Percentiles rank a stretch among this genome's conserved stretches.
phyloP scores from a whole-genome alignment of 225 moss, liverwort and hornwort species.

The Takakia lepidozioides region DNA sequence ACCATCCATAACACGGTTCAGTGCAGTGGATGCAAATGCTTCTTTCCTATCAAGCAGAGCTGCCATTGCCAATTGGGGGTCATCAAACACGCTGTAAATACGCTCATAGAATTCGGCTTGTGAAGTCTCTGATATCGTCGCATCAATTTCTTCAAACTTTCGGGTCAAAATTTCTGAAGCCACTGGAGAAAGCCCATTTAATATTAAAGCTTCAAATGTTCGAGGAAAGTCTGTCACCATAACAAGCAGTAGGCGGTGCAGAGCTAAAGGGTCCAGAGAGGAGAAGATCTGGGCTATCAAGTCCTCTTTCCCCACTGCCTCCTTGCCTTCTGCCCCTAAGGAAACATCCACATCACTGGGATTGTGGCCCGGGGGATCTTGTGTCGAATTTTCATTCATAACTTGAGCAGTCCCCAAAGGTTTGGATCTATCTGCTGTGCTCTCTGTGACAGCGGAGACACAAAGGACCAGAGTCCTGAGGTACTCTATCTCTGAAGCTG shows the following conservation, averaged over 20 bases:
- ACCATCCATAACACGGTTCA: constrained; percentile 43
- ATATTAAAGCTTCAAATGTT: constrained; percentile 40
- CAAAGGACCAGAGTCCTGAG: constrained; percentile 28
- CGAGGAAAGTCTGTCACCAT: constrained; percentile 48
- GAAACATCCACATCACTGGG: no score
- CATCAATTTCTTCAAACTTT: constrained; percentile 57
- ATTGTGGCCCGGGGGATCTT: neutral
- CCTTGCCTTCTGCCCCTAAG: no score
- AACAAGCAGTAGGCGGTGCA: constrained; percentile 34
- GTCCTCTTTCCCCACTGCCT: constrained; percentile 9
- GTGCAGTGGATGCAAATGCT: constrained; percentile 34
- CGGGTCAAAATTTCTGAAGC: constrained; percentile 42
- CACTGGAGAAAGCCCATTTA: constrained; percentile 49
- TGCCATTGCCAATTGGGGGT: constrained; percentile 38
- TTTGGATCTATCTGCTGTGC: neutral
- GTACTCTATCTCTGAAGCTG: constrained; percentile 20
- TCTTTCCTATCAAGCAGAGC: constrained; percentile 50
- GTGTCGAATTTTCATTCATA: neutral
- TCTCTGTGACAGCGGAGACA: constrained; percentile 20
- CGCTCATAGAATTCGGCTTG: constrained; percentile 42
- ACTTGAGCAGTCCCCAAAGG: no score
- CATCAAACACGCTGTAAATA: constrained; percentile 45
- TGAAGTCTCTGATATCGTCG: constrained; percentile 12
- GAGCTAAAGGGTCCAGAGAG: constrained; percentile 20
- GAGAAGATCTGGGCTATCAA: constrained; percentile 25